A percentile compares a stretch with the other conserved stretches of the same genome.
Evolutionary conservation across 495 filamentous ascomycete genomes (phyloP).

Genomic region (Aspergillus carlsbadensis): DNA sequence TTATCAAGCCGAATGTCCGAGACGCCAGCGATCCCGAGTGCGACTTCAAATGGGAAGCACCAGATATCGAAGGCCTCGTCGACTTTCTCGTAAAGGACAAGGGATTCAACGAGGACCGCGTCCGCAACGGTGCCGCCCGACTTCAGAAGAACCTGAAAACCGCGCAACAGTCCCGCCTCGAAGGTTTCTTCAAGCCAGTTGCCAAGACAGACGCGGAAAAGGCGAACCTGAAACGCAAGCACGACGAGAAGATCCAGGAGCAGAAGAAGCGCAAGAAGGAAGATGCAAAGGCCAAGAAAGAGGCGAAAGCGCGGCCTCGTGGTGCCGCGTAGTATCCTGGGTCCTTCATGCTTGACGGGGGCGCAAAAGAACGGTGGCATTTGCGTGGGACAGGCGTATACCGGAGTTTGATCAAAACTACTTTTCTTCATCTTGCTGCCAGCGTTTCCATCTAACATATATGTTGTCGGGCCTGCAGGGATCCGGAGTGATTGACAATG

Average conservation of each 20-base stretch:
- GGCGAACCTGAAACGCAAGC: slow-evolving; percentile 81
- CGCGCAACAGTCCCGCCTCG: slow-evolving; percentile 85
- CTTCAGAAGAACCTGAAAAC: slow-evolving; percentile 86
- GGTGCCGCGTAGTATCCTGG: slow-evolving; percentile 49
- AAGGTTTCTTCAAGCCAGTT: slow-evolving; percentile 97
- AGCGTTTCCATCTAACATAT: not conserved
- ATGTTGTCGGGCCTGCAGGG: too few relatives aligned
- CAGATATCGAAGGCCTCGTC: slow-evolving; percentile 84
- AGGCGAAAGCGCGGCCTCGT: slow-evolving; percentile 82
- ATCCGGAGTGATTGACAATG: too few relatives aligned
- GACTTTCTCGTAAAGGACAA: slow-evolving; percentile 90
- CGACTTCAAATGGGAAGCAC: slow-evolving; percentile 96
- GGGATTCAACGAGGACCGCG: slow-evolving; percentile 92
- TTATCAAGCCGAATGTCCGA: slow-evolving; percentile 86
- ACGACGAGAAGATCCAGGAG: slow-evolving; percentile 82
- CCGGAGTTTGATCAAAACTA: not conserved
- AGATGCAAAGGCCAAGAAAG: slow-evolving; percentile 84
- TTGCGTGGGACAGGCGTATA: not conserved
- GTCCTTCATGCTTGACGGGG: not conserved
- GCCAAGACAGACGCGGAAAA: slow-evolving; percentile 84
- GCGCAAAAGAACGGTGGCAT: not conserved
- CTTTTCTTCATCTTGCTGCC: not conserved
- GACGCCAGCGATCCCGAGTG: slow-evolving; percentile 80
- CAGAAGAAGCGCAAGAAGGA: slow-evolving; percentile 94
- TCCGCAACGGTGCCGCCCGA: slow-evolving; percentile 70